Percentiles rank a stretch among this genome's conserved stretches.
These are phyloP conservation scores for Graphilbum ipis-grandicollis DNA, from an alignment of 2,329 filamentous ascomycete genomes.

Conservation along the genomic window DNA sequence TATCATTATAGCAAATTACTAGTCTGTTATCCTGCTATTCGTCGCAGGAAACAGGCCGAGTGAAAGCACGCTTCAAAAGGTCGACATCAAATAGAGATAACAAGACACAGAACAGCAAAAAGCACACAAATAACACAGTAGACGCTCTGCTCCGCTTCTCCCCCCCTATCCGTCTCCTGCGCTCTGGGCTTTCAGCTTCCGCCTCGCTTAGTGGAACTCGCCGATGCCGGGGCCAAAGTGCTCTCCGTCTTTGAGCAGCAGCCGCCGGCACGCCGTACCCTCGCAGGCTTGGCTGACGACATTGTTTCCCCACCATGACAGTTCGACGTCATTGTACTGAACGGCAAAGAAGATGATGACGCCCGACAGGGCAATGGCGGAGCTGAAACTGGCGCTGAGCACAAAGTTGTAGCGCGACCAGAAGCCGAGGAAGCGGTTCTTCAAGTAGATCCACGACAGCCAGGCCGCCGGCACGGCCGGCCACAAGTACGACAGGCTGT, in stretches of 20 bases:
- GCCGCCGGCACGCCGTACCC: constrained; percentile 6
- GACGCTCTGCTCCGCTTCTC: too few relatives aligned
- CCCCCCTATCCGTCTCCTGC: too few relatives aligned
- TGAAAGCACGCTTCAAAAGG: too few relatives aligned
- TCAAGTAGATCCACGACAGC: constrained; percentile 23
- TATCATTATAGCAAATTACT: too few relatives aligned
- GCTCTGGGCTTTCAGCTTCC: too few relatives aligned
- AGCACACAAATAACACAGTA: too few relatives aligned
- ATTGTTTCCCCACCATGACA: constrained; percentile 2
- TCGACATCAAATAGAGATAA: too few relatives aligned
- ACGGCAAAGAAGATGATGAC: constrained; percentile 1
- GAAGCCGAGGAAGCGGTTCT: constrained; percentile 11
- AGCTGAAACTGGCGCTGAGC: constrained; percentile 31
- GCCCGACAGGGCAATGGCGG: constrained; percentile 28
- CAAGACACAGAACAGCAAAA: too few relatives aligned
- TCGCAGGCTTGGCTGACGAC: constrained; percentile 9
- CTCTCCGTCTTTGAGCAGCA: constrained; percentile 7
- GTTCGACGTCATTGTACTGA: neutral
- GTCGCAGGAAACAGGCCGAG: too few relatives aligned
- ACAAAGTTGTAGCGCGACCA: constrained; percentile 24
- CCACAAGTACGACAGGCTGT: constrained; percentile 26
- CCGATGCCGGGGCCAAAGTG: constrained; percentile 6
- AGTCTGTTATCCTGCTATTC: too few relatives aligned
- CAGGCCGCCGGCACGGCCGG: constrained; percentile 24
- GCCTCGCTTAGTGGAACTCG: neutral